These are phyloP conservation scores for Leccinum fuscescens DNA, from an alignment of 1,284 basidiomycete genomes.

Conservation along the genomic window DNA sequence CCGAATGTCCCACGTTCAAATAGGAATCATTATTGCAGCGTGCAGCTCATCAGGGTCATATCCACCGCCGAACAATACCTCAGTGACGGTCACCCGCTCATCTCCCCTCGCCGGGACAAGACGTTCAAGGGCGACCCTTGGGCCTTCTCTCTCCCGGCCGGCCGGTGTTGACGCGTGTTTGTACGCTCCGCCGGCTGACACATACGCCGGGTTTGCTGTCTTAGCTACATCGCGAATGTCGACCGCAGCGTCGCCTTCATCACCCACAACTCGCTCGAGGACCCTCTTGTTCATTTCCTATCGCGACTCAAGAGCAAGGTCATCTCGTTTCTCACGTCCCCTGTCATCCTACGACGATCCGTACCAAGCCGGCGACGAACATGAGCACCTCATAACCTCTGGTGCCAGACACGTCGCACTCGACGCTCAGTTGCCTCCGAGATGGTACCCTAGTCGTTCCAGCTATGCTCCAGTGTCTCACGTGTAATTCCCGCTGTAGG, in stretches of 20 bases:
- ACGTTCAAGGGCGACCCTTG: background rate
- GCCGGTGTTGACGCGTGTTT: constrained; percentile 31
- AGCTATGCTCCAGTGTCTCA: constrained; percentile 6
- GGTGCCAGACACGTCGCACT: constrained; percentile 48
- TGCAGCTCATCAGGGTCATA: background rate
- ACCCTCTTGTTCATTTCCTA: constrained; percentile 95
- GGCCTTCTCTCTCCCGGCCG: background rate
- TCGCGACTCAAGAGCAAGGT: constrained; percentile 73
- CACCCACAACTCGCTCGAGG: constrained; percentile 75
- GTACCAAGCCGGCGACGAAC: constrained; percentile 59
- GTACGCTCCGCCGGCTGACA: constrained; percentile 12
- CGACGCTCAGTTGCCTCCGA: constrained; percentile 67
- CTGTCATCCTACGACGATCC: constrained; percentile 41
- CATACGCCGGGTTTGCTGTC: constrained; percentile 9
- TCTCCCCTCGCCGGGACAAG: background rate
- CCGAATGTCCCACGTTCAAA: constrained; percentile 7
- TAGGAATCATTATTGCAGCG: background rate
- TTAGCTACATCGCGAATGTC: constrained; percentile 26
- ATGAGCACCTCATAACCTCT: constrained; percentile 63
- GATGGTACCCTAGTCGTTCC: constrained; percentile 48
- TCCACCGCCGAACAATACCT: background rate
- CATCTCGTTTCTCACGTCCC: constrained; percentile 45
- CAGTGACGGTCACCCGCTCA: background rate
- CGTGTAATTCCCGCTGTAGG: constrained; percentile 47
- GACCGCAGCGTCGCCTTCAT: constrained; percentile 32